Evolutionary conservation across 2,329 filamentous ascomycete genomes (phyloP), one percentile per base, ranked within the genome.

Genomic region (Fusarium sp.): DNA sequence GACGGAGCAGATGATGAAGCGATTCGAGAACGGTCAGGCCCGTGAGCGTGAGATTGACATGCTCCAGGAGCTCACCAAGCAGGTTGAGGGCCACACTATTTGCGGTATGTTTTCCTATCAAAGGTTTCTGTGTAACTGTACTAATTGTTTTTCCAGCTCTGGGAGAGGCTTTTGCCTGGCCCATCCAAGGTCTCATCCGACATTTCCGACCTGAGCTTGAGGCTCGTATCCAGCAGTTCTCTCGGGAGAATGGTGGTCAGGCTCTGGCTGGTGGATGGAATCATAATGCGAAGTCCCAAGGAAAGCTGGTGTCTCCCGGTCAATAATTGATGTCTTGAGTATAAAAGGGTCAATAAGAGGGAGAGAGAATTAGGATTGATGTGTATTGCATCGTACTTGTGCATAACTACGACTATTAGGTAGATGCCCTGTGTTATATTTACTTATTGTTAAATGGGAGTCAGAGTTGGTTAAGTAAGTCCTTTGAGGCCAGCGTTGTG

Each of bases 41-140:
- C 90, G 92, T 67, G 89, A 91, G 80, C 88, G 96, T 65, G 96
- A 99, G 83, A 99, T 99, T 79, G 96, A 99, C 80, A 99, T 99
- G 96, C 88, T 99, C 72, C 96, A 97, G 84, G 96, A 99, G 85
- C 84, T 99, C 74, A 99, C 96, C 68, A 99, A 99, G 87, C 96
- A 99, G 83, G 96, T 99, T 65, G 96, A 99, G 84, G 96, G 96
- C 13, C 96, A 99, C 85, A 98, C 96, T 47, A 99, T 99, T 76
- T 99, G 96, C 82, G 96, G 90, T 92, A 87, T 78, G 89, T 84
- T 57, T 44, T 6, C 14, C 6, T 6, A 20, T 5, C 15, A 14
- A n/a, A 7, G 2, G 33, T 15, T 22, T 13, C 20, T 39, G 4
- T 19, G n/a, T 35, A 14, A 10, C n/a, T 50, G 22, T 71, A 72